These are phyloP conservation scores for Blastobotrys robertii DNA, from an alignment of 805 yeast genomes.

Conservation along the genomic window DNA sequence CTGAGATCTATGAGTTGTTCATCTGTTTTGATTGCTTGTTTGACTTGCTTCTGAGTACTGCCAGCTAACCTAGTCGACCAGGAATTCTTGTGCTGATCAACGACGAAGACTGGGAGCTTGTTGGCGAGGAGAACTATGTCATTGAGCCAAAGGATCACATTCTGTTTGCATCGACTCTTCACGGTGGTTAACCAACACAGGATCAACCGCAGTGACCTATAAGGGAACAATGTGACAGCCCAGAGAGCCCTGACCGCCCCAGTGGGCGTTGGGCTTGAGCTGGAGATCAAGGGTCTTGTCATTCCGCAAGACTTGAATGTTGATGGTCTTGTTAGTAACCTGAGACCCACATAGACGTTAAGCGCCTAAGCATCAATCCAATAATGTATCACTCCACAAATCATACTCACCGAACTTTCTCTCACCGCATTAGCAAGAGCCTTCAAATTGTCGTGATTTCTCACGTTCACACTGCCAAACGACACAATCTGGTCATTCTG, in stretches of 20 bases:
- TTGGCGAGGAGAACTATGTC: conserved; percentile 77
- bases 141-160: conserved; percentile 67
- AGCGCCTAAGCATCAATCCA: too few species aligned
- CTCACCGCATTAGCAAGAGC: conserved; percentile 37
- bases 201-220: conserved; percentile 1
- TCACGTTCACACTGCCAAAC: conserved; percentile 46
- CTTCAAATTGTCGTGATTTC: conserved; percentile 43
- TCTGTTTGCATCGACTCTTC: conserved; percentile 86
- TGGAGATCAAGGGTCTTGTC: conserved; percentile 3
- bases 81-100: conserved; percentile 87
- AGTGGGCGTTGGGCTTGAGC: conserved; percentile 40
- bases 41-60: too few species aligned
- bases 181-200: conserved; percentile 58
- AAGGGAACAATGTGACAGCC: conserved; percentile 47
- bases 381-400: too few species aligned
- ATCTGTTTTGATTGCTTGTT: too few species aligned
- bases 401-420: conserved; percentile 23
- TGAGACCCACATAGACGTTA: background rate
- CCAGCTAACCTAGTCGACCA: conserved; percentile 46
- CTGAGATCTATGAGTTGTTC: too few species aligned
- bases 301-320: conserved; percentile 19
- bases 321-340: conserved; percentile 14
- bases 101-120: conserved; percentile 95
- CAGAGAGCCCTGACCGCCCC: conserved; percentile 58
- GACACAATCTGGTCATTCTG: conserved; percentile 44